These are phyloP conservation scores for Acacia concinna DNA, from an alignment of 331 rosid species.

Conservation along the genomic window DNA sequence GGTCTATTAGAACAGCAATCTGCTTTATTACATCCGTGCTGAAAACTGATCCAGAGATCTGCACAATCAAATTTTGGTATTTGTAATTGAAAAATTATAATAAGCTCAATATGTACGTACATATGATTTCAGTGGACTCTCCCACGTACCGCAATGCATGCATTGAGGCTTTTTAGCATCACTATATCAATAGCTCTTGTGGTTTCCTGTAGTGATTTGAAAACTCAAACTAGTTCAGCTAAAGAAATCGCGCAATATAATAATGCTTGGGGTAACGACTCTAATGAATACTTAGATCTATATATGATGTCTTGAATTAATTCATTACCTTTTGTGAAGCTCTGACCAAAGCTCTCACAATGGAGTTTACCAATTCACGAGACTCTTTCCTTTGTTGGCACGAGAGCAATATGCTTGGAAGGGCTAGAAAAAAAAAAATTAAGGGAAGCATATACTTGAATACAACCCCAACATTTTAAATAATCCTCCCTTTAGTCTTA, in stretches of 20 bases:
- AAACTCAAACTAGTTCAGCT: neutral
- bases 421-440: conserved; percentile 26
- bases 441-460: neutral
- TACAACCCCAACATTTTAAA: neutral
- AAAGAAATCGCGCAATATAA: neutral
- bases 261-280: neutral
- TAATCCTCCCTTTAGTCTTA: neutral
- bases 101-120: neutral
- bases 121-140: neutral
- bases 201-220: neutral
- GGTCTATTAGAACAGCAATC: neutral
- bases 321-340: conserved; percentile 3
- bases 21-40: neutral
- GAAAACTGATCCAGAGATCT: neutral
- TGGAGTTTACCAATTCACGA: neutral
- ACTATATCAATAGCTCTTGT: neutral
- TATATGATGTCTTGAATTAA: too few species aligned
- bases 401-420: conserved; percentile 26
- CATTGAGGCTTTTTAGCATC: neutral
- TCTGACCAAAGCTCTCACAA: conserved; percentile 10
- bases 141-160: neutral
- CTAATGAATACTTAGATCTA: neutral
- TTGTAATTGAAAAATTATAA: neutral
- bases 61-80: neutral
- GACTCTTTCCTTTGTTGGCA: neutral